Percentiles rank a stretch among this genome's conserved stretches.
phyloP scores from a whole-genome alignment of 2,329 filamentous ascomycete species.

The Botrytis porri region DNA sequence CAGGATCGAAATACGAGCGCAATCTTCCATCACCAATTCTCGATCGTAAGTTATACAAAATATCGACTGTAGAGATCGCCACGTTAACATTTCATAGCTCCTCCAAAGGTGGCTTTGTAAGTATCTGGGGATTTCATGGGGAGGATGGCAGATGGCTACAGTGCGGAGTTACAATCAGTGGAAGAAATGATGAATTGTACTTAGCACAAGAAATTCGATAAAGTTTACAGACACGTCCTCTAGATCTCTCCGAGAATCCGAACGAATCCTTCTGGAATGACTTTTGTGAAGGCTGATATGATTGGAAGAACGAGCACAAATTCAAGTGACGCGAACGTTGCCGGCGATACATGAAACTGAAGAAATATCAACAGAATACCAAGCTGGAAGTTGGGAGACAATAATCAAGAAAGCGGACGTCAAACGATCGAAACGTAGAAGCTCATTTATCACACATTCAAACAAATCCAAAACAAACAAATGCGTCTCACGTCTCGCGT shows the following conservation, averaged over 20 bases:
- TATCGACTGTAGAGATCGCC: background rate
- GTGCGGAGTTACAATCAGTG: background rate
- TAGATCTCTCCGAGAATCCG: background rate
- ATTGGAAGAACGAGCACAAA: background rate
- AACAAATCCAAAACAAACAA: constrained; percentile 5
- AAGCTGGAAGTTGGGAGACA: background rate
- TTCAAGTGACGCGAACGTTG: too few species aligned
- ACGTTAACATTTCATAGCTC: constrained; percentile 27
- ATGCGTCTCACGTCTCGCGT: constrained; percentile 7
- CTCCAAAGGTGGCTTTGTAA: constrained; percentile 29
- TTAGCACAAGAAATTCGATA: background rate
- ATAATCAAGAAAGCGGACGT: background rate
- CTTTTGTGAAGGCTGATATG: background rate
- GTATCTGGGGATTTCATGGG: background rate
- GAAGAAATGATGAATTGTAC: constrained; percentile 9
- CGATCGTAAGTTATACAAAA: constrained; percentile 63
- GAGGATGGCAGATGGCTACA: background rate
- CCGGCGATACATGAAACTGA: background rate
- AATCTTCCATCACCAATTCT: constrained; percentile 80
- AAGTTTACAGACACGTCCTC: background rate
- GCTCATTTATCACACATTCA: background rate
- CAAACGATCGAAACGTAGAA: background rate
- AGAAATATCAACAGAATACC: background rate
- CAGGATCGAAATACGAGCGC: constrained; percentile 93
- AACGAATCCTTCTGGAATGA: background rate